These are phyloP conservation scores for Linnemannia elongata DNA, from an alignment of 192 early-diverging fungal species.

Conservation along the genomic window DNA sequence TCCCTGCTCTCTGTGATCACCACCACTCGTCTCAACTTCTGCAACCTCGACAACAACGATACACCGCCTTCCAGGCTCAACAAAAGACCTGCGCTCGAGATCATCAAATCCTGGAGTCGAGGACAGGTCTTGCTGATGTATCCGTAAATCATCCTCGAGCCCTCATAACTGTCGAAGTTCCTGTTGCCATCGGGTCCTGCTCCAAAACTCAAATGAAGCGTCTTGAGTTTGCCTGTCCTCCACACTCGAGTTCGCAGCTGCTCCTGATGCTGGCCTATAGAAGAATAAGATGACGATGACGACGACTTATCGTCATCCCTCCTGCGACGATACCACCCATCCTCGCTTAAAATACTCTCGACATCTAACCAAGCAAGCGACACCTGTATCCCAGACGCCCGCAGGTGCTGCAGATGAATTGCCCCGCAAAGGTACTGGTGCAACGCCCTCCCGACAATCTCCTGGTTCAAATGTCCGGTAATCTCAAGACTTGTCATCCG, in stretches of 20 bases:
- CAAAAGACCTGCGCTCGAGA: neutral
- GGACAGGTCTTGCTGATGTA: neutral
- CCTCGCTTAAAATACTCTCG: neutral
- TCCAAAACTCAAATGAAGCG: neutral
- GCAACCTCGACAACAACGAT: neutral
- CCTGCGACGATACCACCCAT: neutral
- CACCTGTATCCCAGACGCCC: neutral
- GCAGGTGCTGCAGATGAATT: neutral
- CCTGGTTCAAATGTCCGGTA: neutral
- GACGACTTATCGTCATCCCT: neutral
- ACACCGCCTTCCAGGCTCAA: neutral
- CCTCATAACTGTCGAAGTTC: neutral
- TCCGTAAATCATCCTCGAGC: neutral
- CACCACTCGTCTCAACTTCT: neutral
- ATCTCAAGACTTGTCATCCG: conserved; percentile 4
- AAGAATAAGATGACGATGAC: neutral
- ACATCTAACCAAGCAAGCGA: neutral
- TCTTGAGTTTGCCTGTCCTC: neutral
- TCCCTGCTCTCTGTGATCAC: neutral
- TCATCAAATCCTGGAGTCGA: neutral
- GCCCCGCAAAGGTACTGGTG: neutral
- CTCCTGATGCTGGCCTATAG: neutral
- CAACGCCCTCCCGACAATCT: neutral
- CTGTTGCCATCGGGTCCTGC: neutral
- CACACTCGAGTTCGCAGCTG: neutral